Evolutionary conservation across 2,329 filamentous ascomycete species (phyloP).

Genomic region (Cladophialophora yegresii): DNA sequence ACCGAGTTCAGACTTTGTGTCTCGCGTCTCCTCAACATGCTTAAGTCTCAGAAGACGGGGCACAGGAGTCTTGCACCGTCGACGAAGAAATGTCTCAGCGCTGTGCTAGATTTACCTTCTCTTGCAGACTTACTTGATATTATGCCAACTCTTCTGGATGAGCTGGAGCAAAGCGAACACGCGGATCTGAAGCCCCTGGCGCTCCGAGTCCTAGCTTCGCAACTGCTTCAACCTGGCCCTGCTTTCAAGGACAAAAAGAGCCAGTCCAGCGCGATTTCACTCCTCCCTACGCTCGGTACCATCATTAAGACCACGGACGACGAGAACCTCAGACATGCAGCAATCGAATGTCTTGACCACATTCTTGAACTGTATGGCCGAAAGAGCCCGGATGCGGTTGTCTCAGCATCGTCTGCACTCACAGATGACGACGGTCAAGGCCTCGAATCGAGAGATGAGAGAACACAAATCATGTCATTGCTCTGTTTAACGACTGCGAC

Average conservation of each 20-base stretch:
- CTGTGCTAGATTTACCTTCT: conserved; percentile 80
- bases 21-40: conserved; percentile 31
- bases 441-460: conserved; percentile 21
- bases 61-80: conserved; percentile 40
- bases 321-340: conserved; percentile 76
- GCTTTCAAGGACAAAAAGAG: conserved; percentile 56
- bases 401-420: conserved; percentile 73
- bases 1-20: conserved; percentile 36
- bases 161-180: conserved; percentile 62
- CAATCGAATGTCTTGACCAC: conserved; percentile 86
- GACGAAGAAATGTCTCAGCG: conserved; percentile 70
- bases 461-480: conserved; percentile 47
- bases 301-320: conserved; percentile 74
- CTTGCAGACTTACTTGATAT: conserved; percentile 87
- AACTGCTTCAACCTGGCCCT: conserved; percentile 65
- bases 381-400: conserved; percentile 76
- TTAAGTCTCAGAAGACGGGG: conserved; percentile 24
- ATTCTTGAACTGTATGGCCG: conserved; percentile 95
- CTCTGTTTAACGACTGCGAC: conserved; percentile 86
- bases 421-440: conserved; percentile 56
- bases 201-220: conserved; percentile 75
- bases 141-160: conserved; percentile 75
- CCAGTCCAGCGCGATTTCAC: conserved; percentile 49
- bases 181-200: conserved; percentile 73
- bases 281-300: conserved; percentile 74